These are phyloP conservation scores for Lipomyces lipofer DNA, from an alignment of 805 yeast species.

Conservation along the genomic window DNA sequence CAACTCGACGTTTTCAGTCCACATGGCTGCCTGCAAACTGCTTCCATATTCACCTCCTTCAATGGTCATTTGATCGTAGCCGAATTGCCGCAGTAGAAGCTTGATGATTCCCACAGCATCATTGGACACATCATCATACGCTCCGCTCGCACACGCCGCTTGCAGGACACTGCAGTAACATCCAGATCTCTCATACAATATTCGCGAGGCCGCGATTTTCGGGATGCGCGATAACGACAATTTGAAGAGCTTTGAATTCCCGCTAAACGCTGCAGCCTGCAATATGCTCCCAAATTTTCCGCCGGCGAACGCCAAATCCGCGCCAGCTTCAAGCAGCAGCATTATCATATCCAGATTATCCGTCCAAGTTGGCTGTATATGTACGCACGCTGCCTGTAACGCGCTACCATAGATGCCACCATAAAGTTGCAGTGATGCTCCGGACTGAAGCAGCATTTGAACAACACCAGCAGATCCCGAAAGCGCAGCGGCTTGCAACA, in stretches of 20 bases:
- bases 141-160: background rate
- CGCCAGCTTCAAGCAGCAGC: too few relatives aligned
- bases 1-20: background rate
- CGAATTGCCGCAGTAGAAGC: background rate
- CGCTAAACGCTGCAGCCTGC: too few relatives aligned
- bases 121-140: background rate
- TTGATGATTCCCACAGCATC: background rate
- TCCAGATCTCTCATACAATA: background rate
- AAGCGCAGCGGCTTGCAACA: background rate
- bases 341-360: too few relatives aligned
- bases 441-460: background rate
- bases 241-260: too few relatives aligned
- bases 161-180: background rate
- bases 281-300: too few relatives aligned
- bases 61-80: background rate
- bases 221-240: too few relatives aligned
- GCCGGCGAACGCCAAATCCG: too few relatives aligned
- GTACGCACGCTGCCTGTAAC: conserved; percentile 5
- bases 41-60: conserved; percentile 3
- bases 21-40: conserved; percentile 1
- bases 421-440: background rate
- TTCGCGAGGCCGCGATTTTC: too few relatives aligned
- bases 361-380: too few relatives aligned
- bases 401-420: conserved; percentile 6
- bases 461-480: background rate